Evolutionary conservation across 768 basidiomycete genomes (phyloP).

Genomic region (Sporobolomyces roseus): DNA sequence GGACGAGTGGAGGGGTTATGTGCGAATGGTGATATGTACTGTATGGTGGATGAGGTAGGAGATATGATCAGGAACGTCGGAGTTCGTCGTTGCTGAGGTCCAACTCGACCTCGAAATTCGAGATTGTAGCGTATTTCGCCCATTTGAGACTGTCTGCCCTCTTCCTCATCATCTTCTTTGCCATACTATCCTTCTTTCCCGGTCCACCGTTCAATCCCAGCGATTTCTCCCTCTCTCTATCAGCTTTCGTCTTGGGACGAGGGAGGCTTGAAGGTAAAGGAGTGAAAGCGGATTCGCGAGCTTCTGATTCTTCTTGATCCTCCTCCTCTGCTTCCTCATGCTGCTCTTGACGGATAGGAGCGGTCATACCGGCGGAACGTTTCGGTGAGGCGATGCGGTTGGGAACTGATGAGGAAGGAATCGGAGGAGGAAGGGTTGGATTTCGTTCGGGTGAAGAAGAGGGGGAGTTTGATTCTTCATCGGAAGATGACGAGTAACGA

Average conservation of each 20-base stretch:
- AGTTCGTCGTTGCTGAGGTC: constrained; percentile 37
- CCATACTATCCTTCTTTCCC: constrained; percentile 31
- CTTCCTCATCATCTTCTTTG: constrained; percentile 25
- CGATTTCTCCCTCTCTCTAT: constrained; percentile 24
- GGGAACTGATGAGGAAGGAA: constrained; percentile 3
- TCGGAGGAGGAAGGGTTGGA: constrained; percentile 12
- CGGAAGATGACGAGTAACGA: constrained; percentile 3
- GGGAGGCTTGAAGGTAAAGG: constrained; percentile 20
- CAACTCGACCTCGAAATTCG: constrained; percentile 30
- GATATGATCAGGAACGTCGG: background rate
- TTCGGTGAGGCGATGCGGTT: constrained; percentile 5
- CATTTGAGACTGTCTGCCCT: constrained; percentile 38
- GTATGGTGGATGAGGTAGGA: background rate
- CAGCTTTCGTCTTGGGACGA: constrained; percentile 27
- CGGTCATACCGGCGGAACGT: background rate
- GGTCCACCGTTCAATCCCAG: constrained; percentile 1
- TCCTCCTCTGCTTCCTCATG: constrained; percentile 11
- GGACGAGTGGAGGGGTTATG: background rate
- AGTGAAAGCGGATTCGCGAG: constrained; percentile 10
- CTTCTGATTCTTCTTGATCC: background rate
- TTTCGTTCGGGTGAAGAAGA: constrained; percentile 13
- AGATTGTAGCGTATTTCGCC: constrained; percentile 35
- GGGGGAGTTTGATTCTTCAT: background rate
- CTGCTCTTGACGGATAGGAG: background rate
- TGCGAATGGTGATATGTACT: background rate